These are phyloP conservation scores for Suillus weaverae DNA, from an alignment of 768 basidiomycete species.

Conservation along the genomic window DNA sequence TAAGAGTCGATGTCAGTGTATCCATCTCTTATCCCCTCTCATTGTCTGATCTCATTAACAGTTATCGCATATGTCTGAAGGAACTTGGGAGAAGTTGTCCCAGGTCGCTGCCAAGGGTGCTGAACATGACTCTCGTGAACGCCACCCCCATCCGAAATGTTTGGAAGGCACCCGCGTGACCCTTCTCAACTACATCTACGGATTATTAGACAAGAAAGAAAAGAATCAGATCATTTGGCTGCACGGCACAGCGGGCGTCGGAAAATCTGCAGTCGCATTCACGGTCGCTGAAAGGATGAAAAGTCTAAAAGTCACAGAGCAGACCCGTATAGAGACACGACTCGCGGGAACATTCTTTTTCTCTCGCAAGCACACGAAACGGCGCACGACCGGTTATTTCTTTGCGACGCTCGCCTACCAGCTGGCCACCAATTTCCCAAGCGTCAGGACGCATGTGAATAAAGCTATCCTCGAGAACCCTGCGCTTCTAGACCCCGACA, in stretches of 20 bases:
- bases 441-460: neutral
- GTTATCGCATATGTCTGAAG: neutral
- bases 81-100: neutral
- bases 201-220: neutral
- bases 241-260: neutral
- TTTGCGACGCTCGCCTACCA: neutral
- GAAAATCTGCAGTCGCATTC: neutral
- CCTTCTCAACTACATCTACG: neutral
- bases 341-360: neutral
- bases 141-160: neutral
- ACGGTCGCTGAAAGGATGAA: neutral
- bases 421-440: neutral
- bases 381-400: neutral
- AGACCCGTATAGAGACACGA: neutral
- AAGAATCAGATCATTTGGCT: neutral
- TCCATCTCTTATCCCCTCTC: neutral
- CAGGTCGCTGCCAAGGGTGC: neutral
- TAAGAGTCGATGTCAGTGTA: neutral
- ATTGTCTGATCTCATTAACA: neutral
- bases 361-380: neutral
- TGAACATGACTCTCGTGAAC: neutral
- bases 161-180: neutral
- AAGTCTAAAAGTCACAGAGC: neutral
- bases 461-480: neutral
- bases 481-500: neutral